phyloP scores from a whole-genome alignment of 768 basidiomycete species.

The Rhizopogon salebrosus region DNA sequence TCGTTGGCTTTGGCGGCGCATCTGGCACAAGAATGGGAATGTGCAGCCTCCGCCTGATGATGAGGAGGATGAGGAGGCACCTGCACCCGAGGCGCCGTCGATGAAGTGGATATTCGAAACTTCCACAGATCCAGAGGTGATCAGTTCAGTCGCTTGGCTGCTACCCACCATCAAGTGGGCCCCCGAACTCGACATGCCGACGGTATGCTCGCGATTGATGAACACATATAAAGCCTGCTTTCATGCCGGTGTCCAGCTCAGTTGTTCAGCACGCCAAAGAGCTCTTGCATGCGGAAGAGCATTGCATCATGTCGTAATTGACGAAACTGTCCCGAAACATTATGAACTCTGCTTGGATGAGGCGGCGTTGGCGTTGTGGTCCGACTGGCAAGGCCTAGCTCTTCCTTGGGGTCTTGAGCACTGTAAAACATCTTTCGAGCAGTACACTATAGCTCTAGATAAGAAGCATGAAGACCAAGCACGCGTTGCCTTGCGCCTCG shows the following conservation, averaged over 20 bases:
- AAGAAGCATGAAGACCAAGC: not conserved
- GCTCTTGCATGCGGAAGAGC: not conserved
- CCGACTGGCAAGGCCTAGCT: not conserved
- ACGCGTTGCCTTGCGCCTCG: slow-evolving; percentile 3
- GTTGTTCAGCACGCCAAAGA: not conserved
- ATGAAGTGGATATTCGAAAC: slow-evolving; percentile 16
- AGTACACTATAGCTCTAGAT: not conserved
- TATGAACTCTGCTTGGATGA: not conserved
- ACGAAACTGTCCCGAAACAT: not conserved
- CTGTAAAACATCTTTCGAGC: not conserved
- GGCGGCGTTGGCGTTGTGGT: not conserved
- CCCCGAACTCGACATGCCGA: not conserved
- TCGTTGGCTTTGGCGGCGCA: not conserved
- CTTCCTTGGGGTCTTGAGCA: not conserved
- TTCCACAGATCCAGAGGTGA: slow-evolving; percentile 13
- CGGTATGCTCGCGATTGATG: not conserved
- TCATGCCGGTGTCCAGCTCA: not conserved
- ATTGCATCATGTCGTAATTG: not conserved
- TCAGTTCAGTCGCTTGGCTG: not conserved
- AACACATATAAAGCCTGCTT: not conserved
- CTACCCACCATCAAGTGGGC: not conserved
- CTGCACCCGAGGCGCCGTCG: not conserved
- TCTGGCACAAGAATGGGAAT: not conserved
- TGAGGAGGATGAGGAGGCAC: not conserved
- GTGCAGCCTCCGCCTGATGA: not conserved